phyloP scores from a whole-genome alignment of 2,329 filamentous ascomycete species.

The Pseudogymnoascus pannorum region DNA sequence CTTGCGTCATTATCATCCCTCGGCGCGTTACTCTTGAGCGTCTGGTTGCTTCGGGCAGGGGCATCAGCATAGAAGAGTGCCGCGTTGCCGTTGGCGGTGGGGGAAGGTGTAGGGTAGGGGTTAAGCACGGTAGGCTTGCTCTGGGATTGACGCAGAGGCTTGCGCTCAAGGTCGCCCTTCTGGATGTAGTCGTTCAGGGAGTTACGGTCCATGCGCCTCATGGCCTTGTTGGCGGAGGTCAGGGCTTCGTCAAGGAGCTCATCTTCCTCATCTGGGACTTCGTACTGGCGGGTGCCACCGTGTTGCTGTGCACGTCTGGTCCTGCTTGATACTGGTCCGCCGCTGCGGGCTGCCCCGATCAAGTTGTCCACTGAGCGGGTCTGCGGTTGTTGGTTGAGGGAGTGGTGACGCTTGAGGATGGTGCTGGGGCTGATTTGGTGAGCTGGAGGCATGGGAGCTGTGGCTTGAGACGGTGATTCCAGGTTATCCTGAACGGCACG shows the following conservation, averaged over 20 bases:
- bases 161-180: conserved; percentile 31
- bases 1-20: conserved; percentile 40
- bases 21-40: conserved; percentile 44
- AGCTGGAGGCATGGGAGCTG: conserved; percentile 43
- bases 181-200: conserved; percentile 19
- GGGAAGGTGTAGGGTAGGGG: conserved; percentile 59
- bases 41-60: conserved; percentile 44
- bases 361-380: conserved; percentile 58
- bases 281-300: conserved; percentile 76
- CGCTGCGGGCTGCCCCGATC: conserved; percentile 44
- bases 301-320: conserved; percentile 71
- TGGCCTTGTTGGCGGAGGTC: conserved; percentile 66
- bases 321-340: conserved; percentile 64
- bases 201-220: conserved; percentile 56
- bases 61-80: conserved; percentile 66
- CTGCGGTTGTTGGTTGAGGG: conserved; percentile 44
- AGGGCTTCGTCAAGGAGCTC: conserved; percentile 89
- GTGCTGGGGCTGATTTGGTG: conserved; percentile 45
- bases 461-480: conserved; percentile 32
- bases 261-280: conserved; percentile 93
- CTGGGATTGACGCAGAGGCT: conserved; percentile 52
- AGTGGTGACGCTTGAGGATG: conserved; percentile 58
- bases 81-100: conserved; percentile 76
- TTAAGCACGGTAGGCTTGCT: conserved; percentile 55
- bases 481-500: conserved; percentile 45